Percentiles rank a stretch among this genome's conserved stretches.
phyloP scores from a whole-genome alignment of 2,329 filamentous ascomycete genomes.

The Dactylellina haptotyla region DNA sequence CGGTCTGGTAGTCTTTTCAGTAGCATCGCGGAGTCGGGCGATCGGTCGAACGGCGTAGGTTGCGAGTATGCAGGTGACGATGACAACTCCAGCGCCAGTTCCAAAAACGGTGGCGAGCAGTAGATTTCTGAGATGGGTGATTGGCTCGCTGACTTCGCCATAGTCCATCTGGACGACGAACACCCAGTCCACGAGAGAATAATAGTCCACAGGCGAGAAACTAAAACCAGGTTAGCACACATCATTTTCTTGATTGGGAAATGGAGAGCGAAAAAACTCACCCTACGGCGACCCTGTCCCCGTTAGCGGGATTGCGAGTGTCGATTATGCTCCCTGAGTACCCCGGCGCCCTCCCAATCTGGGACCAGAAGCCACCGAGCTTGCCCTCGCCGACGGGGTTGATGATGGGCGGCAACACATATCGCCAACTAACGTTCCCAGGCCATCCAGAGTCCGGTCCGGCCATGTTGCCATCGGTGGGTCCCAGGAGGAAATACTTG shows the following conservation, averaged over 20 bases:
- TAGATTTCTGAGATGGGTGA: constrained; percentile 78
- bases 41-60: constrained; percentile 86
- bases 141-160: constrained; percentile 81
- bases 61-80: constrained; percentile 80
- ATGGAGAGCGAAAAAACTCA: constrained; percentile 5
- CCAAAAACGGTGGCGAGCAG: constrained; percentile 84
- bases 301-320: constrained; percentile 29
- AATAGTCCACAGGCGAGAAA: constrained; percentile 29
- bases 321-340: constrained; percentile 33
- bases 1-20: constrained; percentile 70
- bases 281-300: constrained; percentile 41
- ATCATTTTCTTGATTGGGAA: neutral
- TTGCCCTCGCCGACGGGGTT: constrained; percentile 25
- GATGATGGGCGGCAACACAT: constrained; percentile 42
- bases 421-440: constrained; percentile 50
- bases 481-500: constrained; percentile 38
- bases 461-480: constrained; percentile 24
- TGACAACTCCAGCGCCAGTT: constrained; percentile 75
- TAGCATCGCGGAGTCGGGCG: constrained; percentile 77
- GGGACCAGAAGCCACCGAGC: constrained; percentile 29
- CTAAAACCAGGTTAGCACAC: neutral
- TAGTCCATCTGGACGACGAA: constrained; percentile 77
- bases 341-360: constrained; percentile 17
- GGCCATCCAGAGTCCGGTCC: constrained; percentile 37
- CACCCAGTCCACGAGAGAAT: constrained; percentile 79